Base-by-base conservation (phyloP, 1,284 basidiomycete species). In the Rhodotorula sp. region DNA sequence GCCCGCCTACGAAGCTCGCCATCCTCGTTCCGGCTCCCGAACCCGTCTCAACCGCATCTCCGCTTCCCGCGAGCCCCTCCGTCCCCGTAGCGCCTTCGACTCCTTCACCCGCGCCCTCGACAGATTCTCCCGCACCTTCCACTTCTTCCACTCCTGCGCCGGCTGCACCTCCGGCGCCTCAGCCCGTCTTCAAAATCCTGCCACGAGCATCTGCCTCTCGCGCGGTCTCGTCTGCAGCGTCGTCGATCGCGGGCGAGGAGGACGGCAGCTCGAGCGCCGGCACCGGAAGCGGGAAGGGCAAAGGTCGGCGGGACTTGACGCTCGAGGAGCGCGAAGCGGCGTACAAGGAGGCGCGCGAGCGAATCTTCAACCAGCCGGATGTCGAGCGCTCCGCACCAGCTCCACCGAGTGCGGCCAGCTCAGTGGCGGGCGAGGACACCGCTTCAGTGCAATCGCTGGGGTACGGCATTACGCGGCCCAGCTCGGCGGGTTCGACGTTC, bases 281-380 rank as follows among this genome's bases (percentile, higher is more conserved):
- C 27, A 56, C 50, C 7, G 54, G 61, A 0, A 53, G 61, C 16
- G 44, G 25, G 14, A 62, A 63, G 44, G 53, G 67, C 19, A 64
- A 64, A 23, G 61, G 61, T 4, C 67, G 75, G 9, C 58, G 59
- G 10, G 73, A 73, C 10, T 54, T 71, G 23, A 75, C 71, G 16
- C 68, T 77, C 23, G 69, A 75, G 45, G 73, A 77, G 55, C 67
- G 75, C 27, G 75, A 77, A 25, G 73, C 68, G 46, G 73, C 75
- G 10, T 74, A 77, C 68, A 74, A 73, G 54, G 74, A 79, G 60
- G 78, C 78, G 4, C 61, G 78, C 55, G 71, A 77, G 46, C 71
- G 78, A 17, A 79, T 79, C 67, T 79, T 79, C 52, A 56, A 44
- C 27, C 65, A 64, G 16, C 57, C 64, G 4, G 70, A 64, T 17